phyloP scores from a whole-genome alignment of 78 protist genomes.

The Polysphondylium violaceum region DNA sequence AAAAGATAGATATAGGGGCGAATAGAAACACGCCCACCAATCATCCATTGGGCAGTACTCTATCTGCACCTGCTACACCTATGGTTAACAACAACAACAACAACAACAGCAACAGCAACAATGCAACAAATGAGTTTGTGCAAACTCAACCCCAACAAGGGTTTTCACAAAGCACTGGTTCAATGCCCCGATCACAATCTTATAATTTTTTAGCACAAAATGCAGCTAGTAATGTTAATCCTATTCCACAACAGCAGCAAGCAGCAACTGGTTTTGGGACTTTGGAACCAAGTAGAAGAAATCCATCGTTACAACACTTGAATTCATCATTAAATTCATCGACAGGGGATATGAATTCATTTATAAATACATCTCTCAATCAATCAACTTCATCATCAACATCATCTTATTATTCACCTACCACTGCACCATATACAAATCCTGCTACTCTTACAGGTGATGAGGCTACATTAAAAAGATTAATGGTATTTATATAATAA shows the following conservation, averaged over 20 bases:
- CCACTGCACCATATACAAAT: neutral
- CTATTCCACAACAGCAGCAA: neutral
- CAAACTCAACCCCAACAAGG: too few species aligned
- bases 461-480: conserved; percentile 38
- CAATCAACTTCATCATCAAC: neutral
- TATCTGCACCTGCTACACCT: too few species aligned
- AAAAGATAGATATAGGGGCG: too few species aligned
- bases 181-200: neutral
- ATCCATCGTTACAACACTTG: neutral
- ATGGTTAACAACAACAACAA: too few species aligned
- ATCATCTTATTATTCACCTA: conserved; percentile 2
- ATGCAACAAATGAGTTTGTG: too few species aligned
- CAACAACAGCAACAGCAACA: too few species aligned
- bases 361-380: neutral
- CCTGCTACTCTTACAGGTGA: conserved; percentile 39
- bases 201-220: neutral
- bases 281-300: too few species aligned
- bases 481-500: conserved; percentile 28
- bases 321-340: neutral
- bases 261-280: too few species aligned
- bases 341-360: neutral
- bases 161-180: too few species aligned
- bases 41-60: too few species aligned
- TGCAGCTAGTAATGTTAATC: neutral
- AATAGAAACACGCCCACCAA: too few species aligned